A percentile compares a stretch with the other conserved stretches of the same genome.
phyloP scores from a whole-genome alignment of 202 grass and related monocot species.

The Thinopyrum obtusiflorum region DNA sequence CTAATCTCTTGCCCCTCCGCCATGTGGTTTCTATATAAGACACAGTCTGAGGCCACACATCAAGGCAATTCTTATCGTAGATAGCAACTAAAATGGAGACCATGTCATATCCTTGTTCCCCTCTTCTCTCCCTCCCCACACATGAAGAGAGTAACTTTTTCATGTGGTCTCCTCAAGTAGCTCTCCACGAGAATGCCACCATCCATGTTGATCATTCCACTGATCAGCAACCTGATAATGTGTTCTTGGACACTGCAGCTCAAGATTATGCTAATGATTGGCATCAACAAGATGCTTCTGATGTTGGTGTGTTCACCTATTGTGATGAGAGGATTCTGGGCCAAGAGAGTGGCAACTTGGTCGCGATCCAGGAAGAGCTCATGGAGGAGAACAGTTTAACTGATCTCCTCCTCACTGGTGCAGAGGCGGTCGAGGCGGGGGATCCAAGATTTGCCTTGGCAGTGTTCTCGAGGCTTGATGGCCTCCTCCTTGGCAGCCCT shows the following conservation, averaged over 20 bases:
- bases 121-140: conserved; percentile 31
- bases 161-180: conserved; percentile 33
- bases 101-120: conserved; percentile 45
- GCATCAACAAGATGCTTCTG: conserved; percentile 27
- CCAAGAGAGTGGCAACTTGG: conserved; percentile 36
- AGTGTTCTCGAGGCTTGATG: conserved; percentile 39
- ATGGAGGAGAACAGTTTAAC: conserved; percentile 54
- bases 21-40: conserved; percentile 41
- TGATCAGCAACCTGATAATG: conserved; percentile 7
- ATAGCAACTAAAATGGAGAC: conserved; percentile 31
- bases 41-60: neutral
- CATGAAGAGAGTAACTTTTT: conserved; percentile 32
- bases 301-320: neutral
- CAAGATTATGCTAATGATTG: conserved; percentile 28
- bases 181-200: conserved; percentile 15
- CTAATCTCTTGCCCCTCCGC: neutral
- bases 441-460: conserved; percentile 36
- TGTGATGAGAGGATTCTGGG: conserved; percentile 9
- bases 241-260: conserved; percentile 11
- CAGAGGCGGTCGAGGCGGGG: conserved; percentile 42
- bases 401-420: conserved; percentile 53
- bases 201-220: conserved; percentile 15
- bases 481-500: neutral
- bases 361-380: conserved; percentile 45
- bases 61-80: conserved; percentile 27